Conservation (phyloP, 306 rosid species). For the Cucurbita pepo region DNA sequence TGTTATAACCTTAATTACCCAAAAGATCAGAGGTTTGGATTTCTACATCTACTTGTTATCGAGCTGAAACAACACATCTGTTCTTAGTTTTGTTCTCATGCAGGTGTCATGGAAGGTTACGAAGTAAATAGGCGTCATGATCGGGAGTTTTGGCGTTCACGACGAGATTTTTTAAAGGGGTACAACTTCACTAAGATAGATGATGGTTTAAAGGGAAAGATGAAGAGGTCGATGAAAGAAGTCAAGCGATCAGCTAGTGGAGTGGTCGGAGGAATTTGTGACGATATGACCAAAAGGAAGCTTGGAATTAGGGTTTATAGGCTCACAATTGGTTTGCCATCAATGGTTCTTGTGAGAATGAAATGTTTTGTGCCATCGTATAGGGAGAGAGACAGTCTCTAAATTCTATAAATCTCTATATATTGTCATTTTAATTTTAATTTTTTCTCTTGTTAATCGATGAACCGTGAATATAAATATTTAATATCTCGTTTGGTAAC, state of each 20-base stretch:
- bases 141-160: conserved; percentile 28
- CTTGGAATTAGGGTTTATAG: conserved; percentile 22
- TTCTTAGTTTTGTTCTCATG: background rate
- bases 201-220: conserved; percentile 20
- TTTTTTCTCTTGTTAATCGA: too few species aligned
- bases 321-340: conserved; percentile 25
- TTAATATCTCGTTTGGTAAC: too few species aligned
- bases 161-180: conserved; percentile 38
- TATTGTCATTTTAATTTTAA: background rate
- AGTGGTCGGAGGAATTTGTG: conserved; percentile 5
- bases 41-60: background rate
- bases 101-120: background rate
- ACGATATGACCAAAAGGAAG: conserved; percentile 11
- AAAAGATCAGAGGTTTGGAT: background rate
- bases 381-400: conserved; percentile 4
- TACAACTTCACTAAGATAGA: conserved; percentile 21
- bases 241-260: conserved; percentile 8
- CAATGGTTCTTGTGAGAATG: conserved; percentile 13
- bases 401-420: background rate
- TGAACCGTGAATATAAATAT: too few species aligned
- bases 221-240: conserved; percentile 23
- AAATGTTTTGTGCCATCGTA: conserved; percentile 29
- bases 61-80: background rate
- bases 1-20: background rate
- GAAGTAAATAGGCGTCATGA: background rate